Conservation (phyloP, 2,329 filamentous ascomycete species). For the Fusarium sp. region DNA sequence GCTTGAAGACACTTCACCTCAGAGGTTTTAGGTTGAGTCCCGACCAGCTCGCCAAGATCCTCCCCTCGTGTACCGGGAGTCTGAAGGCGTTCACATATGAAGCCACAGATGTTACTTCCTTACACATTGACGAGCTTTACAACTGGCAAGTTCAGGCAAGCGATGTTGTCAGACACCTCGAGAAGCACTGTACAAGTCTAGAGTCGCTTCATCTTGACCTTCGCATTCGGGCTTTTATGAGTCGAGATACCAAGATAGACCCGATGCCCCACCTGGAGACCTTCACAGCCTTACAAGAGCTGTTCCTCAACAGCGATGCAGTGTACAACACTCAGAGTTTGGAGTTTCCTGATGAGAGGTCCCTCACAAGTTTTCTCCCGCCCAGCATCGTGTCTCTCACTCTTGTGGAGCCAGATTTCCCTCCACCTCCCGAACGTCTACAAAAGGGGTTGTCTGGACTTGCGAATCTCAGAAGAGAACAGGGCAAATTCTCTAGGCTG, state of each 20-base stretch:
- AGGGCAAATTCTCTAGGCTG: not conserved
- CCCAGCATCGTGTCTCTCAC: constrained; percentile 7
- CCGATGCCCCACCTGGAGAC: not conserved
- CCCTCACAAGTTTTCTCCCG: not conserved
- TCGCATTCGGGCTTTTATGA: not conserved
- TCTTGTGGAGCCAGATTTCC: not conserved
- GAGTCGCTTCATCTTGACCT: constrained; percentile 19
- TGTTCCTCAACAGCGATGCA: constrained; percentile 7
- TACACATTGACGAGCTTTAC: not conserved
- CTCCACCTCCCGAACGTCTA: not conserved
- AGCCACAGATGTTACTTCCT: not conserved
- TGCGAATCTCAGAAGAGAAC: not conserved
- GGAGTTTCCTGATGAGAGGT: not conserved
- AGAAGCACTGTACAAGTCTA: not conserved
- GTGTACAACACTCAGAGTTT: not conserved
- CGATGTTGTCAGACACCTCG: constrained; percentile 1
- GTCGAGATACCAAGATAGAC: not conserved
- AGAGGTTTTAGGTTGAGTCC: not conserved
- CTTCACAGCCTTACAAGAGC: constrained; percentile 9
- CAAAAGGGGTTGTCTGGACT: not conserved
- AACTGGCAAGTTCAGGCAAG: not conserved
- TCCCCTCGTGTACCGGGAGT: not conserved
- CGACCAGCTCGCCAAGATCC: not conserved
- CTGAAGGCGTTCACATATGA: constrained; percentile 20
- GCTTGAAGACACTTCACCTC: constrained; percentile 1